Percentiles rank a stretch among this genome's conserved stretches.
phyloP scores from a whole-genome alignment of 805 yeast species.

The Kuraishia capsulata region DNA sequence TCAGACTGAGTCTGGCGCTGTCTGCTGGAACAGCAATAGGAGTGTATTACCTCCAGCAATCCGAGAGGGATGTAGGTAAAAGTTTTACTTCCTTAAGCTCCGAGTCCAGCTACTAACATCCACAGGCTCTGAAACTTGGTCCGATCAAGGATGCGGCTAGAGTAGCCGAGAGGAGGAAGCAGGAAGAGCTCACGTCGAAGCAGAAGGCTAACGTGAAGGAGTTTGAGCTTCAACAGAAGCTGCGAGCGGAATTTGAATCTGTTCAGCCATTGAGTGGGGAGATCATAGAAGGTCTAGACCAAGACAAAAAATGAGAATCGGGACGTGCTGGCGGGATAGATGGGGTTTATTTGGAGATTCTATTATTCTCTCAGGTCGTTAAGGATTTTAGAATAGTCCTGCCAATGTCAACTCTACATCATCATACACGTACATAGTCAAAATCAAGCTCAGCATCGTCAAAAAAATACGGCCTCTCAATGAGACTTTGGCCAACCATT shows the following conservation, averaged over 20 bases:
- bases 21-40: slow-evolving; percentile 55
- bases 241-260: slow-evolving; percentile 46
- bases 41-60: slow-evolving; percentile 61
- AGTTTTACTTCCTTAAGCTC: not conserved
- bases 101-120: not conserved
- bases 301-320: not conserved
- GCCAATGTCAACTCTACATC: too few relatives aligned
- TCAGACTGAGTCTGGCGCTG: slow-evolving; percentile 45
- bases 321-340: too few relatives aligned
- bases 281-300: slow-evolving; percentile 31
- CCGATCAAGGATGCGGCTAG: slow-evolving; percentile 78
- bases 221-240: slow-evolving; percentile 54
- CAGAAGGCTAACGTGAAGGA: slow-evolving; percentile 53
- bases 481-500: too few relatives aligned
- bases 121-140: slow-evolving; percentile 61
- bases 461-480: too few relatives aligned
- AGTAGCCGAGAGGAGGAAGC: slow-evolving; percentile 34
- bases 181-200: slow-evolving; percentile 24
- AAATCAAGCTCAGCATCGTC: too few relatives aligned
- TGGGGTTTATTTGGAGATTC: too few relatives aligned
- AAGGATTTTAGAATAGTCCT: too few relatives aligned
- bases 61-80: slow-evolving; percentile 52
- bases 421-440: too few relatives aligned
- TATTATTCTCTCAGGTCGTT: too few relatives aligned
- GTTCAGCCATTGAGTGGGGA: slow-evolving; percentile 59